These are phyloP conservation scores for Diutina ranongensis DNA, from an alignment of 1,139 yeast species.

Conservation along the genomic window DNA sequence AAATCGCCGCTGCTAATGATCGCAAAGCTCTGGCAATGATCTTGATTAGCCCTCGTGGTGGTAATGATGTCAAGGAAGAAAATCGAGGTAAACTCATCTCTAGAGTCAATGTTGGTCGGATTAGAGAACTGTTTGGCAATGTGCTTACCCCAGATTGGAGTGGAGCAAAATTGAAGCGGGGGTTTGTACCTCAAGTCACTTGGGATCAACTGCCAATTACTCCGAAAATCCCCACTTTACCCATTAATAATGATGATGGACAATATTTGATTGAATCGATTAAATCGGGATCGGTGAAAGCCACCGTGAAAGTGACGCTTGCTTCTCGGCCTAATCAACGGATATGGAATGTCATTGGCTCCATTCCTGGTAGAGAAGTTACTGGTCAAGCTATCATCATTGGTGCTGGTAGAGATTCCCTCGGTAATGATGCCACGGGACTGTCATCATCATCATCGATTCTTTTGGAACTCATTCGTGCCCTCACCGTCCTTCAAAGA, in stretches of 20 bases:
- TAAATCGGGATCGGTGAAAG: slow-evolving; percentile 18
- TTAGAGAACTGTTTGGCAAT: slow-evolving; percentile 67
- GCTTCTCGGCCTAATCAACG: slow-evolving; percentile 50
- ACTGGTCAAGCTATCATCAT: slow-evolving; percentile 60
- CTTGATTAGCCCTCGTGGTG: slow-evolving; percentile 21
- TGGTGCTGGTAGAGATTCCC: slow-evolving; percentile 78
- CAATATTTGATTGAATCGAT: slow-evolving; percentile 34
- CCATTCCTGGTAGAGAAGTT: slow-evolving; percentile 75
- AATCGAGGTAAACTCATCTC: slow-evolving; percentile 31
- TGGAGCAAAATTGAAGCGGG: slow-evolving; percentile 15
- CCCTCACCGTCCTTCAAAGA: slow-evolving; percentile 56
- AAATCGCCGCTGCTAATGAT: slow-evolving; percentile 22
- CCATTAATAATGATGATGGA: slow-evolving; percentile 68
- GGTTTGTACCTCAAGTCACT: slow-evolving; percentile 22
- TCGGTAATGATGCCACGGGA: slow-evolving; percentile 63
- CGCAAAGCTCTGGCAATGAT: slow-evolving; percentile 25
- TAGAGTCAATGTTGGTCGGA: slow-evolving; percentile 52
- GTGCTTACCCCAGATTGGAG: slow-evolving; percentile 73
- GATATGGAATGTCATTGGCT: slow-evolving; percentile 71
- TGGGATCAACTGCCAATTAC: slow-evolving; percentile 42
- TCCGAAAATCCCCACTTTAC: slow-evolving; percentile 65
- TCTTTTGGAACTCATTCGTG: slow-evolving; percentile 57
- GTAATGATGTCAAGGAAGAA: slow-evolving; percentile 16
- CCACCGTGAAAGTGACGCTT: slow-evolving; percentile 32
- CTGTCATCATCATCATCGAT: slow-evolving; percentile 72